These are phyloP conservation scores for Boletus bicolor DNA, from an alignment of 768 basidiomycete species.

Conservation along the genomic window DNA sequence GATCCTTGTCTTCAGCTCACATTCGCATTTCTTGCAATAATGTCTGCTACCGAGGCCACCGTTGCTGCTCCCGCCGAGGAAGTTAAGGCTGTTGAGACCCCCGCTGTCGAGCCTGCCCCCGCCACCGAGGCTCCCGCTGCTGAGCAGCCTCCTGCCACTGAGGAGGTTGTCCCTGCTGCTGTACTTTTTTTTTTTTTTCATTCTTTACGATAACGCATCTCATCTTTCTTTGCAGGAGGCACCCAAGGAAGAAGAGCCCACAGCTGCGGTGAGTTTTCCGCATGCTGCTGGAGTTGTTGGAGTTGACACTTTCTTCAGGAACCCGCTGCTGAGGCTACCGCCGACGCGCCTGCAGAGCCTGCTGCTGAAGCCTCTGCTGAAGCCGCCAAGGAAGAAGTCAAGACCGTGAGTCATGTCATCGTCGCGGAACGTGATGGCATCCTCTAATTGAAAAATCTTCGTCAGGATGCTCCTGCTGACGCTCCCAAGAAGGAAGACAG, in stretches of 20 bases:
- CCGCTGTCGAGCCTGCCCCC: slow-evolving; percentile 30
- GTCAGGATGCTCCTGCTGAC: slow-evolving; percentile 43
- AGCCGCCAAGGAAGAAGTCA: slow-evolving; percentile 42
- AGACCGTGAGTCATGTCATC: slow-evolving; percentile 33
- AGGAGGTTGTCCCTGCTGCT: slow-evolving; percentile 34
- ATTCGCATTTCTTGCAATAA: slow-evolving; percentile 62
- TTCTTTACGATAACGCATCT: neutral
- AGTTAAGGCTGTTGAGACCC: slow-evolving; percentile 46
- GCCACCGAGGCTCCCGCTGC: slow-evolving; percentile 28
- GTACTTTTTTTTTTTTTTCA: slow-evolving; percentile 24
- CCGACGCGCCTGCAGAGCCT: slow-evolving; percentile 23
- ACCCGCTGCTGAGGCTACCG: slow-evolving; percentile 29
- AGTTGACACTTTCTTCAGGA: slow-evolving; percentile 31
- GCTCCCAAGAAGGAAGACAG: slow-evolving; percentile 68
- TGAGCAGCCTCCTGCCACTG: slow-evolving; percentile 27
- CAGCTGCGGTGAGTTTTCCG: slow-evolving; percentile 35
- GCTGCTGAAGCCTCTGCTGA: slow-evolving; percentile 31
- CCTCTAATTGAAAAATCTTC: slow-evolving; percentile 14
- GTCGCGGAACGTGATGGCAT: slow-evolving; percentile 28
- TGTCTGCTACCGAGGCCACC: slow-evolving; percentile 73
- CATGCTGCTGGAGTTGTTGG: accelerated
- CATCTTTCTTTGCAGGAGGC: slow-evolving; percentile 32
- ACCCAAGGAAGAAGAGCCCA: slow-evolving; percentile 39
- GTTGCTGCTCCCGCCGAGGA: slow-evolving; percentile 52
- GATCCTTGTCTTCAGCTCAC: slow-evolving; percentile 42